Conservation (phyloP, 2,329 filamentous ascomycete species). For the Exserohilum turcica region DNA sequence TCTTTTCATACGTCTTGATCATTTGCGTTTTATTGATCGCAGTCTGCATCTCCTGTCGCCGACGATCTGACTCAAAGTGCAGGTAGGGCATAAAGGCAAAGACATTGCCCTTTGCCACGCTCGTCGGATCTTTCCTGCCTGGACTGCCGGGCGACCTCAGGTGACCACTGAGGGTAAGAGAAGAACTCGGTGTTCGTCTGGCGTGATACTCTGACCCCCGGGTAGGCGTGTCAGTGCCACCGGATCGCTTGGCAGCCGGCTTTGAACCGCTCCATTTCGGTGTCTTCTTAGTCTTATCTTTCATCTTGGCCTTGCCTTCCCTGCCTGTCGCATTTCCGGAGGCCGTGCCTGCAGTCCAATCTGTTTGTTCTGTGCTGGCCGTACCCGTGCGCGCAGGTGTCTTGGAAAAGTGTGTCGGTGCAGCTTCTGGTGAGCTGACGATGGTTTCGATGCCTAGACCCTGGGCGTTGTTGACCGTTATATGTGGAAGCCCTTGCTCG, state of each 20-base stretch:
- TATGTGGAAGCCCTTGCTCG: slow-evolving; percentile 38
- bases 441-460: slow-evolving; percentile 36
- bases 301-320: slow-evolving; percentile 35
- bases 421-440: slow-evolving; percentile 26
- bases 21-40: slow-evolving; percentile 52
- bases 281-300: slow-evolving; percentile 41
- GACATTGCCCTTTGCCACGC: slow-evolving; percentile 44
- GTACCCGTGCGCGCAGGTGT: slow-evolving; percentile 38
- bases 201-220: slow-evolving; percentile 29
- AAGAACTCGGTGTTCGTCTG: slow-evolving; percentile 28
- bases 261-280: slow-evolving; percentile 37
- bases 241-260: slow-evolving; percentile 27
- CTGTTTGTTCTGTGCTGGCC: slow-evolving; percentile 40
- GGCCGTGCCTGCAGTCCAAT: slow-evolving; percentile 35
- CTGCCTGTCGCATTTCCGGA: slow-evolving; percentile 27
- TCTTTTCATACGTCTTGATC: slow-evolving; percentile 26
- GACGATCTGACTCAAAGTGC: slow-evolving; percentile 65
- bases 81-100: slow-evolving; percentile 67
- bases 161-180: slow-evolving; percentile 33
- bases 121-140: slow-evolving; percentile 40
- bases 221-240: slow-evolving; percentile 40
- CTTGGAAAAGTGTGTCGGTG: slow-evolving; percentile 24
- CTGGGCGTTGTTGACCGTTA: slow-evolving; percentile 30
- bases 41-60: slow-evolving; percentile 61
- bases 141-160: slow-evolving; percentile 45